Base-by-base conservation (phyloP, 2,329 filamentous ascomycete genomes). In the Colletotrichum godetiae region DNA sequence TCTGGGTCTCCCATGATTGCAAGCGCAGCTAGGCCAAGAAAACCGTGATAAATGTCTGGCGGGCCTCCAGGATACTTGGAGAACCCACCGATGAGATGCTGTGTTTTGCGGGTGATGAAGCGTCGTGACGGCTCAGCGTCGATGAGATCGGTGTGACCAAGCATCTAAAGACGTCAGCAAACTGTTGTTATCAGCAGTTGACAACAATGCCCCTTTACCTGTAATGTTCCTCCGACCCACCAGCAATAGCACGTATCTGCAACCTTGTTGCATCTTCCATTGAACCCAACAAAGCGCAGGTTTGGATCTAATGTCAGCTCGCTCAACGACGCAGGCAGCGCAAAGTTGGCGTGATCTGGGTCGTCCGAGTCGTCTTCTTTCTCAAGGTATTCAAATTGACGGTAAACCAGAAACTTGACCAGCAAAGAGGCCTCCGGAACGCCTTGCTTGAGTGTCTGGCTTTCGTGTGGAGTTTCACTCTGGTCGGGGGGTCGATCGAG, bases 201-300 rank as follows among this genome's bases (percentile, higher is more conserved):
- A n/a, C 5, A 49, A 7, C 22, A 8, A 10, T 24, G 12, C 19
- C 8, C 4, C 63, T 82, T 74, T 78, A 88, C 85, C 65, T 80
- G 77, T 1, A 90, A 80, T 1, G 95, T 91, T 2, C 91, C 95
- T 4, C 89, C 88, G 0, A 94, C 94, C 97, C 97, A 99, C 87
- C 96, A 99, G 27, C 91, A 93, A 82, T 99, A 99, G 84, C 97
- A 99, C 0, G 97, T 98, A 83, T 99, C 97, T 11, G 94, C 93
- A 60, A 92, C 88, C 82, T 99, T 99, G 85, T 98, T 98, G 80
- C 91, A 92, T 62, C 97, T 91, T 31, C 97, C 97, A 78, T 97
- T 98, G 84, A 97, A 95, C 11, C 95, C 97, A 1, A 94, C 88
- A 78, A 88, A 89, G 11, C 84, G 82, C 22, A 75, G 65, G 31